Evolutionary conservation across 192 early-diverging fungal species (phyloP), one percentile per base, ranked within the genome.

Genomic region (Linnemannia hyalina): DNA sequence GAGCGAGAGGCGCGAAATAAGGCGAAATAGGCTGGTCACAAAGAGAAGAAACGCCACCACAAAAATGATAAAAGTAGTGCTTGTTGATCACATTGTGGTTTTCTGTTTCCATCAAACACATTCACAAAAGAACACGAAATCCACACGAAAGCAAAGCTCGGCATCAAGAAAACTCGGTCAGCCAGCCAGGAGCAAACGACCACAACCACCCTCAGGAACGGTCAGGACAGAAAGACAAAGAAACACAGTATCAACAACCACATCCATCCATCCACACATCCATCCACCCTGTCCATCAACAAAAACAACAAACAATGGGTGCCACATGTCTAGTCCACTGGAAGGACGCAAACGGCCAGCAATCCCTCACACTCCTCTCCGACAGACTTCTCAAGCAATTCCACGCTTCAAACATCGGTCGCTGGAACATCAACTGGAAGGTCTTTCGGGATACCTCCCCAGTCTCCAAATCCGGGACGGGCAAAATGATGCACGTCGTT

Each of bases 341-440:
- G 83, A 86, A 80, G 60, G 83, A 86, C 15, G 83, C 83, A 74
- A 86, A 86, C 36, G 83, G 83, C 55, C 83, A 71, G 36, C 83
- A 86, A 68, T 86, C 83, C 46, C 70, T 86, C 23, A 86, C 83
- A 42, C 49, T 86, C 35, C 83, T 86, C 75, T 76, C 83, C 2
- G 83, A 86, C 65, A 75, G 83, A 60, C 75, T 86, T 6, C 83
- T 80, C 70, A 86, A 79, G 70, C 83, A 86, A 36, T 86, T 86
- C 63, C 83, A 86, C 74, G 83, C 83, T 11, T 80, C 55, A 40
- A 57, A 70, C 57, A 80, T 86, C 35, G 83, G 83, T n/a, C 83
- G 83, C 23, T 86, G 83, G 83, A 80, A 74, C 63, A 86, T 86
- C 60, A 86, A 80, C 79, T 86, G 83, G 83, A 86, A 86, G 26